Evolutionary conservation across 768 basidiomycete genomes (phyloP).

Genomic region (Cyathus striatus): DNA sequence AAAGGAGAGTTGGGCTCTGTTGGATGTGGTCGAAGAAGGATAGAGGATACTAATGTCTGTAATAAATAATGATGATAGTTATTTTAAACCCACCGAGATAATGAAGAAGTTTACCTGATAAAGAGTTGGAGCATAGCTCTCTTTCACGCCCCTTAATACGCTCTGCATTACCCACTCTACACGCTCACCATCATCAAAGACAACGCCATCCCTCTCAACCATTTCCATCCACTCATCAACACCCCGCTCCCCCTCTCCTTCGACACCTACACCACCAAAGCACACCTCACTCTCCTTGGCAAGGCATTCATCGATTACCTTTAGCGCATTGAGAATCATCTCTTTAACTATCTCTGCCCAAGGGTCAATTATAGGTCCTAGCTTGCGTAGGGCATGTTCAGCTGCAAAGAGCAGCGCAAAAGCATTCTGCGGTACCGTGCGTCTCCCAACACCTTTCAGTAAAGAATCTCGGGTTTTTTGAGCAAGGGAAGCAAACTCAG

Average conservation of each 20-base stretch:
- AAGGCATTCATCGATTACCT: conserved; percentile 57
- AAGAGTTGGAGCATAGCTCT: conserved; percentile 56
- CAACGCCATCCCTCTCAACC: conserved; percentile 65
- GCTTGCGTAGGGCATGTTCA: conserved; percentile 51
- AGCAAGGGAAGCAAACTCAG: conserved; percentile 72
- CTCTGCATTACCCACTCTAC: conserved; percentile 74
- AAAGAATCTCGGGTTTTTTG: conserved; percentile 61
- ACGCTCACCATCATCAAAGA: conserved; percentile 75
- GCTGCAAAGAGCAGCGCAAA: conserved; percentile 67
- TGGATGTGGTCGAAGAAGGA: conserved; percentile 65
- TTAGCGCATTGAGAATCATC: conserved; percentile 62
- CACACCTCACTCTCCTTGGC: conserved; percentile 55
- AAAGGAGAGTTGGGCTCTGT: conserved; percentile 55
- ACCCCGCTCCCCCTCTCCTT: no score
- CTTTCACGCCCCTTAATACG: conserved; percentile 55
- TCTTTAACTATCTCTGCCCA: conserved; percentile 69
- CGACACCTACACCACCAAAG: conserved; percentile 60
- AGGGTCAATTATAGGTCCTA: conserved; percentile 53
- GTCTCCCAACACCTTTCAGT: conserved; percentile 67
- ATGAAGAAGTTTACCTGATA: conserved; percentile 59
- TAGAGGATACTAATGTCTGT: conserved; percentile 67
- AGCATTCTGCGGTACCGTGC: conserved; percentile 61
- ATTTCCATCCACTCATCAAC: conserved; percentile 73
- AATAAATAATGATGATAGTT: neutral
- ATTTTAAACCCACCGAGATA: no score